phyloP scores from a whole-genome alignment of 2,329 filamentous ascomycete genomes.

The Fonsecaea pedrosoi region DNA sequence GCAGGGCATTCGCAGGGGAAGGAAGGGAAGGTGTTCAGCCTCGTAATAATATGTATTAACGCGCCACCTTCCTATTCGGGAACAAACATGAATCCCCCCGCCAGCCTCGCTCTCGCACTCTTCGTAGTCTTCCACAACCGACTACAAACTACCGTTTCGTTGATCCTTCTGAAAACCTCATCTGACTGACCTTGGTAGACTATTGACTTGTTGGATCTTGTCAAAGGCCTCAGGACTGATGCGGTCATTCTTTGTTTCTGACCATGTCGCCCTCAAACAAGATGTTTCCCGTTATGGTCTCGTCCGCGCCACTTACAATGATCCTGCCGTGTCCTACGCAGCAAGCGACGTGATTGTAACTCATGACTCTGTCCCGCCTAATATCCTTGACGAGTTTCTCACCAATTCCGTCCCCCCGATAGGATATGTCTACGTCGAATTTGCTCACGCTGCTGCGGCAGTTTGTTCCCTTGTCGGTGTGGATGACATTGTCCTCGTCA shows the following conservation, averaged over 20 bases:
- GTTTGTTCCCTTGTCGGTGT: constrained; percentile 53
- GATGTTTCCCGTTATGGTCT: constrained; percentile 52
- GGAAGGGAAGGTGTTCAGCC: too few species aligned
- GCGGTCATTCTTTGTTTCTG: constrained; percentile 42
- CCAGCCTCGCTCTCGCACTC: not conserved
- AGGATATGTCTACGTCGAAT: constrained; percentile 59
- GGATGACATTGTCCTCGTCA: constrained; percentile 58
- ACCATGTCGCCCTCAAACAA: constrained; percentile 50
- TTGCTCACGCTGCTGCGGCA: constrained; percentile 44
- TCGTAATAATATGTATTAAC: not conserved
- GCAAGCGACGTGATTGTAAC: constrained; percentile 44
- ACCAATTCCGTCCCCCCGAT: constrained; percentile 51
- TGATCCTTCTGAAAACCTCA: not conserved
- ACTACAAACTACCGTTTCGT: not conserved
- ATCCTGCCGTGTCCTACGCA: constrained; percentile 41
- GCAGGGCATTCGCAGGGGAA: too few species aligned
- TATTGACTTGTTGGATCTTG: not conserved
- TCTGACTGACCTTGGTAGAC: not conserved
- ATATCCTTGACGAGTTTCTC: constrained; percentile 40
- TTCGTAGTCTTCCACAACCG: not conserved
- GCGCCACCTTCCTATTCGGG: not conserved
- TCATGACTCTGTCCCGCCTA: constrained; percentile 42
- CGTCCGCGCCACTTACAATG: constrained; percentile 48
- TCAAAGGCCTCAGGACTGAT: constrained; percentile 29
- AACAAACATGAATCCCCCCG: not conserved